A percentile compares a stretch with the other conserved stretches of the same genome.
Evolutionary conservation across 805 yeast genomes (phyloP).

Genomic region (Ogataea henricii): DNA sequence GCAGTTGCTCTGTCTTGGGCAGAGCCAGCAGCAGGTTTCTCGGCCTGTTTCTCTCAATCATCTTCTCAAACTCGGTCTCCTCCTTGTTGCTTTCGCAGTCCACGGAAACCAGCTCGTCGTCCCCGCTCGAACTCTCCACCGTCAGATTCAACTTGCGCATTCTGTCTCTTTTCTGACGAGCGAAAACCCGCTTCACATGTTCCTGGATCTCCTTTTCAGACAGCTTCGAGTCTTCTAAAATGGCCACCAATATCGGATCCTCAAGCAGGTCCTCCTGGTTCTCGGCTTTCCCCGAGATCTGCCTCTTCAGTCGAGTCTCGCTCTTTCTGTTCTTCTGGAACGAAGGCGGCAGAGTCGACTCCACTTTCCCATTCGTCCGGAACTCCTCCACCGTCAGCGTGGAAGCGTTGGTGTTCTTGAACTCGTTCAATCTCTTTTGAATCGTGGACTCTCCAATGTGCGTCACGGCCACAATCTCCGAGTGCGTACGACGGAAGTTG

Average conservation of each 20-base stretch:
- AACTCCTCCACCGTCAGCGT: slow-evolving; percentile 71
- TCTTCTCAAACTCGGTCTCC: slow-evolving; percentile 32
- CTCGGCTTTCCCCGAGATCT: slow-evolving; percentile 34
- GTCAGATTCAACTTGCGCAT: slow-evolving; percentile 20
- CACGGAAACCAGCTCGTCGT: slow-evolving; percentile 13
- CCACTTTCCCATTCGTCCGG: slow-evolving; percentile 45
- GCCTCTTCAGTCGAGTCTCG: slow-evolving; percentile 39
- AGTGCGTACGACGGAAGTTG: slow-evolving; percentile 85
- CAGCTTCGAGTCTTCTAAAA: slow-evolving; percentile 45
- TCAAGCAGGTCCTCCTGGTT: slow-evolving; percentile 41
- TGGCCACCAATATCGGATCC: slow-evolving; percentile 46
- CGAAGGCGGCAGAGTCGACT: slow-evolving; percentile 80
- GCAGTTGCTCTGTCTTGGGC: slow-evolving; percentile 59
- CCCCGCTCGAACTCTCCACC: slow-evolving; percentile 12
- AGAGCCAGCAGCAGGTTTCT: slow-evolving; percentile 51
- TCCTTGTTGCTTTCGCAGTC: slow-evolving; percentile 24
- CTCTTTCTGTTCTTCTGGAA: slow-evolving; percentile 60
- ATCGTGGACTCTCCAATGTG: slow-evolving; percentile 94
- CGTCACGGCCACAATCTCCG: slow-evolving; percentile 92
- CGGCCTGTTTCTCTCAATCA: slow-evolving; percentile 51
- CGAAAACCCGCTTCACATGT: slow-evolving; percentile 33
- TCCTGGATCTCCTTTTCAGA: slow-evolving; percentile 47
- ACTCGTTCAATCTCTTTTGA: slow-evolving; percentile 87
- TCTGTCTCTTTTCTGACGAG: slow-evolving; percentile 29
- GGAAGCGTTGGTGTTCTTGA: slow-evolving; percentile 75